A percentile compares a stretch with the other conserved stretches of the same genome.
Conservation (phyloP, 2,329 filamentous ascomycete genomes). For the Xylaria sp. region DNA sequence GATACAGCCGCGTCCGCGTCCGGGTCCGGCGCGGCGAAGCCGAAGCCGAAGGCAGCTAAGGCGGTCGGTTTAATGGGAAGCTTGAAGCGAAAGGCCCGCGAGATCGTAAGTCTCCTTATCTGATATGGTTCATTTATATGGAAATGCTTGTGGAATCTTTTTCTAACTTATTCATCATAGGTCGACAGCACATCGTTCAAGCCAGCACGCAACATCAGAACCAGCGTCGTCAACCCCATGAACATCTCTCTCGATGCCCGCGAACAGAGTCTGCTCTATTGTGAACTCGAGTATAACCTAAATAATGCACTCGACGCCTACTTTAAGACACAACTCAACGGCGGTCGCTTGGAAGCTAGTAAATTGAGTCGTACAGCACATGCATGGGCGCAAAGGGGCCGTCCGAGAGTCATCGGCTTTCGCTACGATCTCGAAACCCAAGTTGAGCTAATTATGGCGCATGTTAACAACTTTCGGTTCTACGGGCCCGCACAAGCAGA, state of each 20-base stretch:
- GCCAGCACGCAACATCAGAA: conserved; percentile 7
- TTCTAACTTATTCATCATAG: conserved; percentile 12
- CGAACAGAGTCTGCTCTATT: conserved; percentile 64
- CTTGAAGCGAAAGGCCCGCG: conserved; percentile 56
- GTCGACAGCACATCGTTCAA: conserved; percentile 22
- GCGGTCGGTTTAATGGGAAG: conserved; percentile 32
- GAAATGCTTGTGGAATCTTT: conserved; percentile 22
- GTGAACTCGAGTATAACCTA: conserved; percentile 63
- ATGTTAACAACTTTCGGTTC: conserved; percentile 60
- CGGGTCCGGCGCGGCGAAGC: conserved; percentile 14
- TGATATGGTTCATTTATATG: neutral
- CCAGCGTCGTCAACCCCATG: conserved; percentile 16
- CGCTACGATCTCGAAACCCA: conserved; percentile 66
- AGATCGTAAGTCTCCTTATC: conserved; percentile 50
- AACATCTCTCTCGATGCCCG: conserved; percentile 58
- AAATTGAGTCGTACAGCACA: conserved; percentile 59
- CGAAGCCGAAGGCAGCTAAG: conserved; percentile 35
- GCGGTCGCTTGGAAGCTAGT: conserved; percentile 58
- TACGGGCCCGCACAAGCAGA: conserved; percentile 53
- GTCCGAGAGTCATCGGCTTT: conserved; percentile 61
- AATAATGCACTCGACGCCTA: conserved; percentile 57
- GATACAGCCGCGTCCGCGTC: conserved; percentile 39
- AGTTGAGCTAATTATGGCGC: conserved; percentile 58
- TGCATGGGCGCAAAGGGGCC: conserved; percentile 57
- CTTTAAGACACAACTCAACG: conserved; percentile 58